Evolutionary conservation across 352 stramenopile genomes (phyloP), one percentile per base, ranked within the genome.

Genomic region (Poterioochromonas sp.): DNA sequence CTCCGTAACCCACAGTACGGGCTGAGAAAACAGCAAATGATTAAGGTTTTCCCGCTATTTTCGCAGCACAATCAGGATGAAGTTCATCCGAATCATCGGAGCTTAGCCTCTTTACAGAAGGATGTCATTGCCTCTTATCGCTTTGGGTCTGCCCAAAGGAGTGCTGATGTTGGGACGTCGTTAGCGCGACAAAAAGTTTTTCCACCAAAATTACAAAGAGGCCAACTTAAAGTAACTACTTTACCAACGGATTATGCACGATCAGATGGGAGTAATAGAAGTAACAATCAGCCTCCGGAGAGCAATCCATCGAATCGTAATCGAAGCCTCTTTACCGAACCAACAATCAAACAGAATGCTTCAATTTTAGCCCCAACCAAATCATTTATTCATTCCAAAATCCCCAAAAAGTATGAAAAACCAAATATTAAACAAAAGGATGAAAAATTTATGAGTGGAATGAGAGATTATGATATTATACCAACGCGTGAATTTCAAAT

Each of bases 121-220:
- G 69, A 76, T 20, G 69, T 64, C 3, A 63, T 76, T 22, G 32
- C 12, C 32, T 44, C 11, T 40, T 76, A 64, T n/a, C 43, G 69
- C 12, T 76, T 76, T 43, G 69, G 69, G 2, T 63, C 69, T 43
- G 11, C 37, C 1, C 3, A 11, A 26, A 11, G 12, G 8, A n/a
- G n/a, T 40, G 69, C 37, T 3, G 32, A 32, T 29, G 69, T 60
- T 20, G 69, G 43, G 11, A 62, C 37, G 12, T 76, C 69, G 8
- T 68, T 76, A 26, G 69, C 35, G 11, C 69, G 69, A 18, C 2
- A 3, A 29, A 1, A 35, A 34, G 39, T 76, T 3, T 3, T 37
- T 29, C 8, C 62, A n/a, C 62, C 62, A 20, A 35, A 12, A n/a
- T 20, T 70, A n/a, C 29, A 15, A 22, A n/a, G n/a, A n/a, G n/a